Conservation (phyloP, 768 basidiomycete species). For the Boletus rubescentipes region DNA sequence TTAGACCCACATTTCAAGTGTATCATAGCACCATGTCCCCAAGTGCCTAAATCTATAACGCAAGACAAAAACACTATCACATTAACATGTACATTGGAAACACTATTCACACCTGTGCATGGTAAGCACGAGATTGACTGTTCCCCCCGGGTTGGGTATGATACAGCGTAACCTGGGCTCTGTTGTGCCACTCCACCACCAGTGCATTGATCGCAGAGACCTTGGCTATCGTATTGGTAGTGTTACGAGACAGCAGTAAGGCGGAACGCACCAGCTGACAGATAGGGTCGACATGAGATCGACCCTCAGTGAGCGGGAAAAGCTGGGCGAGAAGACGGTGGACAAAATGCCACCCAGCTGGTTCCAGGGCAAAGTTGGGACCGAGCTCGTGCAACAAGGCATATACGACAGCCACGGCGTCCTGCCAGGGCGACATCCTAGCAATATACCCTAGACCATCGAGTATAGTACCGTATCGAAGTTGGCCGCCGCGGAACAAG, state of each 20-base stretch:
- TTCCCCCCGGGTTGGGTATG: background rate
- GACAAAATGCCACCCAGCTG: constrained; percentile 12
- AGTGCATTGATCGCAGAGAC: constrained; percentile 11
- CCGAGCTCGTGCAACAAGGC: constrained; percentile 19
- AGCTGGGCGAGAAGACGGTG: constrained; percentile 12
- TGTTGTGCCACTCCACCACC: constrained; percentile 6
- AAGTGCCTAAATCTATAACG: constrained; percentile 9
- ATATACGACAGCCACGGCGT: constrained; percentile 18
- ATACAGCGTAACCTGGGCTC: constrained; percentile 4
- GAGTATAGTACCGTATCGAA: constrained; percentile 9
- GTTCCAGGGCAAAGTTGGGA: constrained; percentile 11
- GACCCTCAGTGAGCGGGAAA: background rate
- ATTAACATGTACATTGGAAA: constrained; percentile 3
- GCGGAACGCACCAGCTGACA: constrained; percentile 16
- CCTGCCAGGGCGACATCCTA: constrained; percentile 12
- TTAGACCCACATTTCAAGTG: constrained; percentile 20
- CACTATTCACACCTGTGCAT: background rate
- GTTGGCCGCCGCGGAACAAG: constrained; percentile 13
- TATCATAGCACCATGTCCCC: constrained; percentile 24
- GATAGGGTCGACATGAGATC: constrained; percentile 8
- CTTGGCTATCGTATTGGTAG: constrained; percentile 10
- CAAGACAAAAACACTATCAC: constrained; percentile 5
- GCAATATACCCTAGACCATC: constrained; percentile 11
- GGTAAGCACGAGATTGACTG: background rate
- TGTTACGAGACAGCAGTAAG: background rate